Percentiles rank a stretch among this genome's conserved stretches.
Evolutionary conservation across 23 red algal genomes (phyloP).

Genomic region (Gracilariopsis chorda): DNA sequence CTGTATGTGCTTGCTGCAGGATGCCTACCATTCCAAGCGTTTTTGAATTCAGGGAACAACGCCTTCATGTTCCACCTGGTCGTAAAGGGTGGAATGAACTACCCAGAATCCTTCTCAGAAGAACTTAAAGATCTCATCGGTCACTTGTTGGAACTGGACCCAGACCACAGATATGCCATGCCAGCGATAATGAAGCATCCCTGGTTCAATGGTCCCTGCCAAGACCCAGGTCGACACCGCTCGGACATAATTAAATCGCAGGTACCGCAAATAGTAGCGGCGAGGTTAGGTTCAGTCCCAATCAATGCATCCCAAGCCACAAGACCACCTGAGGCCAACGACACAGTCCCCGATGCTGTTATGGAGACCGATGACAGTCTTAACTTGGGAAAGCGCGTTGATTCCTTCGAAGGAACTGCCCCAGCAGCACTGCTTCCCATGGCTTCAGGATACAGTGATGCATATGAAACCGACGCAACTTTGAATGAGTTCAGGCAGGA

Average conservation of each 20-base stretch:
- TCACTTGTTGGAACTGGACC: constrained; percentile 53
- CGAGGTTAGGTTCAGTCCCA: not conserved
- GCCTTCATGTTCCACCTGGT: constrained; percentile 34
- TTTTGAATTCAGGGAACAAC: not conserved
- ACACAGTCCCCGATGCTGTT: not conserved
- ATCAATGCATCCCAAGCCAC: not conserved
- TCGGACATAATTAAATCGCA: not conserved
- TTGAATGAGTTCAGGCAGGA: no score
- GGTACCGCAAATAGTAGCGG: not conserved
- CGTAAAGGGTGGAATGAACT: constrained; percentile 26
- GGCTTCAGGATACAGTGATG: not conserved
- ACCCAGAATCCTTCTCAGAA: constrained; percentile 32
- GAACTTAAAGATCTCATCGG: constrained; percentile 44
- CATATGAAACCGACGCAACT: not conserved
- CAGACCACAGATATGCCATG: constrained; percentile 34
- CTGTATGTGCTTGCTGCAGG: constrained; percentile 55
- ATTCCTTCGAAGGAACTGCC: not conserved
- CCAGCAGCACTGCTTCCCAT: not conserved
- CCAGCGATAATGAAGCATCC: constrained; percentile 13
- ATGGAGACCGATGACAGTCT: constrained; percentile 3
- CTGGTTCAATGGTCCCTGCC: constrained; percentile 41
- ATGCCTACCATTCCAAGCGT: constrained; percentile 46
- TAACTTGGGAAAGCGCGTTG: not conserved
- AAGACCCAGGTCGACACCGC: constrained; percentile 5
- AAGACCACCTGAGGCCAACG: not conserved